Base-by-base conservation (phyloP, 2,329 filamentous ascomycete genomes). In the Emergomyces orientalis region DNA sequence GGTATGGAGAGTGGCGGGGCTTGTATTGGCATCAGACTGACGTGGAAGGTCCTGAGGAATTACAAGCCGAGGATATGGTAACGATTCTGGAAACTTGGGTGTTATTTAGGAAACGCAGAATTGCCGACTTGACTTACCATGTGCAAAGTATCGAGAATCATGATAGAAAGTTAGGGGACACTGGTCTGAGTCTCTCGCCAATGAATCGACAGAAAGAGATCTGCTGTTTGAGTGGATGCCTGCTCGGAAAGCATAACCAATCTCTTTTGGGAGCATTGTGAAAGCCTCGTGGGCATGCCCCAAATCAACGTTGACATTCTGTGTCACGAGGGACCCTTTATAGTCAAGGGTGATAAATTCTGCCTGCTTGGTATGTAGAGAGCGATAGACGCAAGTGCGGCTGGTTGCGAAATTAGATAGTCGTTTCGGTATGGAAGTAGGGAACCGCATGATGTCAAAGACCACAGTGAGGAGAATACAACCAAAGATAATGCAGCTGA, bases 331-430 rank as follows among this genome's bases (percentile, higher is more conserved):
- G 19, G 5, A 51, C 47, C 47, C 47, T 51, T 27, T 22, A 7
- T 51, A 8, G 7, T 51, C 47, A 51, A 51, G 47, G 47, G 47
- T 51, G 47, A 51, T 27, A 51, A 51, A 51, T 51, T 51, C 47
- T 49, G 45, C 45, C 45, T 49, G 45, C 17, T 49, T 49, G 14
- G 45, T 25, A 49, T 49, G 17, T 49, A 49, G 45, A 49, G 45
- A 49, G 17, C 45, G 45, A 49, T 49, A n/a, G 45, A 49, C 25
- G 45, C 17, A 34, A 71, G 65, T 1, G 66, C 69, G 43, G 63
- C 14, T 39, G n/a, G n/a, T n/a, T n/a, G n/a, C n/a, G n/a, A n/a
- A n/a, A n/a, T n/a, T n/a, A n/a, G n/a, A n/a, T n/a, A n/a, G n/a
- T n/a, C n/a, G n/a, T n/a, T n/a, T n/a, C n/a, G n/a, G n/a, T n/a